Percentiles rank a stretch among this genome's conserved stretches.
Conservation (phyloP, 1,139 yeast genomes). For the Candida sp. region DNA sequence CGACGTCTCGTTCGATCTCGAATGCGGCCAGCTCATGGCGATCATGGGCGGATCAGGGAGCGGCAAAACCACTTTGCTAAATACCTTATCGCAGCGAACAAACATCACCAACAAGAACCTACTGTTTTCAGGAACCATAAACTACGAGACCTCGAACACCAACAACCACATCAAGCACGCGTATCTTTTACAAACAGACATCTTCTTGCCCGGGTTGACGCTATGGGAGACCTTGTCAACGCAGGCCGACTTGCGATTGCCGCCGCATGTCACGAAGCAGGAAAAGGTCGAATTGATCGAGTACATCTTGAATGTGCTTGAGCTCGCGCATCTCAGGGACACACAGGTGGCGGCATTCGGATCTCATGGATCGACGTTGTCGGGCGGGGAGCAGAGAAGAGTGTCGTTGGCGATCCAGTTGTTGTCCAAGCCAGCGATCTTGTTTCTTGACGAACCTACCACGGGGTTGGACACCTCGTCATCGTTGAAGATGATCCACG, state of each 20-base stretch:
- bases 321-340: constrained; percentile 62
- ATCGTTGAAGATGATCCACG: constrained; percentile 66
- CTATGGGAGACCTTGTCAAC: constrained; percentile 70
- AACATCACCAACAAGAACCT: constrained; percentile 35
- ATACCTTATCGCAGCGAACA: constrained; percentile 69
- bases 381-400: constrained; percentile 89
- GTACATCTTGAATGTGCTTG: constrained; percentile 62
- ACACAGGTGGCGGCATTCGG: constrained; percentile 56
- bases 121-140: constrained; percentile 33
- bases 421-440: constrained; percentile 72
- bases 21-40: constrained; percentile 60
- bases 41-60: constrained; percentile 88
- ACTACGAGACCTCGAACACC: constrained; percentile 17
- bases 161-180: constrained; percentile 49
- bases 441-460: constrained; percentile 89
- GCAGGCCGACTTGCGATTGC: constrained; percentile 73
- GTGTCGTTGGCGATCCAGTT: constrained; percentile 81
- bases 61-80: constrained; percentile 83
- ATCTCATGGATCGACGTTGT: constrained; percentile 51
- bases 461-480: constrained; percentile 87
- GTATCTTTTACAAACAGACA: constrained; percentile 80
- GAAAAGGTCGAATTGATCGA: constrained; percentile 57
- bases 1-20: constrained; percentile 59
- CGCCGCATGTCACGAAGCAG: constrained; percentile 38
- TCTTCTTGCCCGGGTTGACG: constrained; percentile 71